Conservation (phyloP, 2,329 filamentous ascomycete genomes). For the Exserohilum rostratum region DNA sequence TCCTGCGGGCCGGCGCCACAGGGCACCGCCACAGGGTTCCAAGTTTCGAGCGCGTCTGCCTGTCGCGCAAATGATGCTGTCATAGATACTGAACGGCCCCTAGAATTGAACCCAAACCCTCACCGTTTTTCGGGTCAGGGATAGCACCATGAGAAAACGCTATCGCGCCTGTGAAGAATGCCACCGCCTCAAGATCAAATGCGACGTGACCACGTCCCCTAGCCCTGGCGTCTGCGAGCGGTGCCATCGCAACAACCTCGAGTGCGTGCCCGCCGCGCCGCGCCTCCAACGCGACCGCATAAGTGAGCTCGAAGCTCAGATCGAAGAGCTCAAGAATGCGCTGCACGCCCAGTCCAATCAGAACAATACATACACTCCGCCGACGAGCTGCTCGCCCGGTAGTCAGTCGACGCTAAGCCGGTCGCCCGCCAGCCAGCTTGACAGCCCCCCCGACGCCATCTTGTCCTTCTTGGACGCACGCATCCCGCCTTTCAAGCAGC, state of each 20-base stretch:
- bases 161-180: conserved; percentile 37
- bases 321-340: conserved; percentile 27
- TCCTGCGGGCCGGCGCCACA: background rate
- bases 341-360: conserved; percentile 16
- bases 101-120: background rate
- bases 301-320: conserved; percentile 32
- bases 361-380: conserved; percentile 23
- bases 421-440: conserved; percentile 14
- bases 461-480: conserved; percentile 30
- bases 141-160: conserved; percentile 28
- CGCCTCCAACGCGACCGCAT: conserved; percentile 38
- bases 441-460: conserved; percentile 22
- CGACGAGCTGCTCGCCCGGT: conserved; percentile 25
- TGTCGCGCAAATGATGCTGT: conserved; percentile 4
- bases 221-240: conserved; percentile 26
- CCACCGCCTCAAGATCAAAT: conserved; percentile 40
- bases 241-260: conserved; percentile 30
- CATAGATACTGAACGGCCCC: conserved; percentile 2
- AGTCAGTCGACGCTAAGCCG: conserved; percentile 6
- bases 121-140: background rate
- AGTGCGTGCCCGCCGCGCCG: conserved; percentile 33
- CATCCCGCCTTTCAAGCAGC: conserved; percentile 26
- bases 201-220: conserved; percentile 26
- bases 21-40: background rate
- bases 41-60: background rate